Percentiles rank a stretch among this genome's conserved stretches.
These are phyloP conservation scores for Pseudoturritis turrita DNA, from an alignment of 345 rosid species.

Conservation along the genomic window DNA sequence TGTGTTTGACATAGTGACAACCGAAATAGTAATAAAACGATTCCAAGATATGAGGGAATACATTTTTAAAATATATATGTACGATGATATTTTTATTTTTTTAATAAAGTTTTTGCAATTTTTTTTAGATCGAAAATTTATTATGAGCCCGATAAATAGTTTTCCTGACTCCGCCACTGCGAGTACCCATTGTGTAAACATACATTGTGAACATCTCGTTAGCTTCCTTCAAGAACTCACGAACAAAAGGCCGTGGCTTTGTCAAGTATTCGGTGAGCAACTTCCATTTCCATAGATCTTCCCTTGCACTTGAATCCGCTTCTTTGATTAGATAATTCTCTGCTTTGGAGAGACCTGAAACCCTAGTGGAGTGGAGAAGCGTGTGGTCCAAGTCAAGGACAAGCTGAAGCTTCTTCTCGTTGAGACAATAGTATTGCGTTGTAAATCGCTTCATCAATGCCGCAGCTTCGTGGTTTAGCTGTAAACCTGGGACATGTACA, in stretches of 20 bases:
- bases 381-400: constrained; percentile 8
- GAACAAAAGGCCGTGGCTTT: constrained; percentile 7
- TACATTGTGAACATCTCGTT: constrained; percentile 1
- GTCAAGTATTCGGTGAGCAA: not conserved
- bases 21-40: no score
- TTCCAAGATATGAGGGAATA: no score
- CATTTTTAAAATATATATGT: no score
- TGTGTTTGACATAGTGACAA: no score
- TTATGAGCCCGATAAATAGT: no score
- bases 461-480: not conserved
- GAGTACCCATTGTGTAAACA: constrained; percentile 13
- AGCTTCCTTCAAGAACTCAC: constrained; percentile 11
- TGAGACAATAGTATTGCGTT: not conserved
- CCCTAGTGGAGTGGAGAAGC: not conserved
- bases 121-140: no score
- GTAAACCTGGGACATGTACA: not conserved
- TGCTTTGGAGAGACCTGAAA: not conserved
- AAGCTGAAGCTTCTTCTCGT: not conserved
- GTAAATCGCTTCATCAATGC: not conserved
- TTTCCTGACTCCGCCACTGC: no score
- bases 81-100: no score
- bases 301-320: not conserved
- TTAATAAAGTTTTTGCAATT: no score
- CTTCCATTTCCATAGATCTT: no score
- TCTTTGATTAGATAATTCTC: not conserved